phyloP scores from a whole-genome alignment of 495 filamentous ascomycete species.

The Geoglossum glabrum region DNA sequence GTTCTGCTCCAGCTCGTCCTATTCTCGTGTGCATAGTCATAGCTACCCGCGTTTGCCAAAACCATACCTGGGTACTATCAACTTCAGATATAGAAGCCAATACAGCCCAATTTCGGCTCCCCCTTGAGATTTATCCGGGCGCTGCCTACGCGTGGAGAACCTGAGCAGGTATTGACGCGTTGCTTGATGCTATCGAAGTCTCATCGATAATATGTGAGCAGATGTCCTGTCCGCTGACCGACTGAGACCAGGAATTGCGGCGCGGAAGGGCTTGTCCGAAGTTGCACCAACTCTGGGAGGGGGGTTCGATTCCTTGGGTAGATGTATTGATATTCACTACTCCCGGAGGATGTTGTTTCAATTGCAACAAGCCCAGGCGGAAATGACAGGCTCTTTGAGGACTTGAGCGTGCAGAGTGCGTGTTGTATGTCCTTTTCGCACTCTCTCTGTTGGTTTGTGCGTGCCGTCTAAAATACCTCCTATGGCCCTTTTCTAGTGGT shows the following conservation, averaged over 20 bases:
- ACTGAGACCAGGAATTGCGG: neutral
- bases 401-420: neutral
- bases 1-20: neutral
- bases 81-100: neutral
- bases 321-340: neutral
- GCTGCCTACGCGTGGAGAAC: neutral
- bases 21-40: neutral
- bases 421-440: neutral
- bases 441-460: neutral
- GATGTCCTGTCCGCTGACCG: neutral
- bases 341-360: neutral
- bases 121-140: neutral
- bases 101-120: neutral
- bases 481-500: neutral
- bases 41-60: constrained; percentile 1
- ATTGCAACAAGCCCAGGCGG: neutral
- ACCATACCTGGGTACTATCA: neutral
- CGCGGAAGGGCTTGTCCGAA: neutral
- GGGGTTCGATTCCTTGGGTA: neutral
- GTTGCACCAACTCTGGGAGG: neutral
- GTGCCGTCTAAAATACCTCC: neutral
- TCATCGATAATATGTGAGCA: neutral
- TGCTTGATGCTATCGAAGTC: neutral
- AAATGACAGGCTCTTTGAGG: neutral
- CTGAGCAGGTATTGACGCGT: neutral